Base-by-base conservation (phyloP, 2,329 filamentous ascomycete genomes). In the Chaetomium globosum region DNA sequence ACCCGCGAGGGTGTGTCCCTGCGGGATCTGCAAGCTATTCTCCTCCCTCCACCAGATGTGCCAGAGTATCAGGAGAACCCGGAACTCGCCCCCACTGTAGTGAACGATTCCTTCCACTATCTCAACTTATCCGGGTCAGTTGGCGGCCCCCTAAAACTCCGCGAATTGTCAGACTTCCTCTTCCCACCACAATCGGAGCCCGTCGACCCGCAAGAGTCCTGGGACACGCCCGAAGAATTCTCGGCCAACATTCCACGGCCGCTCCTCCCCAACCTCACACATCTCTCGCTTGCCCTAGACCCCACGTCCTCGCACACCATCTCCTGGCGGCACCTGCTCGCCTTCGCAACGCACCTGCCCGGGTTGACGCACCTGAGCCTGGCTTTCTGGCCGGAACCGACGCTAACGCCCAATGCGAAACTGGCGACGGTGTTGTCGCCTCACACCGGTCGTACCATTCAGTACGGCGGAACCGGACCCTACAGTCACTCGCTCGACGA, bases 371-470 rank as follows among this genome's bases (percentile, higher is more conserved):
- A 89, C 70, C 77, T 89, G 49, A 86, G 82, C 68, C 78, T 89
- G 7, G 85, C 85, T 19, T 84, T 83, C 72, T 89, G 87, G 87
- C 86, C 87, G 1, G 80, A 82, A 58, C 87, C 87, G 1, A 81
- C 80, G 19, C 75, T 86, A n/a, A 85, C 84, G 1, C 83, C 83
- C 9, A 82, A 83, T 68, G 80, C 85, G 7, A 81, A 79, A 64
- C 77, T 77, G 30, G 75, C 83, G 0, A 80, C 81, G 1, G 74
- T 87, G 2, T 74, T 79, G 1, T 80, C 81, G 4, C 76, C 78
- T 4, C 75, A 79, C 36, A 66, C 59, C 8, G 83, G 79, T 31
- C 76, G 71, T 33, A 74, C 72, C 16, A 74, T 86, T 10, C 80
- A 82, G 46, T 87, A 86, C 67, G 80, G 82, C 43, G 83, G 81